Base-by-base conservation (phyloP, 495 filamentous ascomycete genomes). In the Astrothelium macrocarpum region DNA sequence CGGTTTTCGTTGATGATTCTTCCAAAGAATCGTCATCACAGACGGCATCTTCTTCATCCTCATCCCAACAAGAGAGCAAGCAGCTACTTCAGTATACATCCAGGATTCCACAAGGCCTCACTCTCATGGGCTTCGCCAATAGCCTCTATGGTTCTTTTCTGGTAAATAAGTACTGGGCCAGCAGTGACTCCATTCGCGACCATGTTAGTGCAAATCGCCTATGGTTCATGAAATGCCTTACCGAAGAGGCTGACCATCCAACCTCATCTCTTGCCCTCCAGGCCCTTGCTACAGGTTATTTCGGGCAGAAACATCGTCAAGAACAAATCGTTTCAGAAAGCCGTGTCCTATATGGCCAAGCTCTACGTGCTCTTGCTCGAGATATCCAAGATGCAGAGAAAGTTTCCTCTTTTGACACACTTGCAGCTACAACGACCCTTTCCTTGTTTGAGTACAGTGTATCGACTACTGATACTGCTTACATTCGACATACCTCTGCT, bases 401-500 rank as follows among this genome's bases (percentile, higher is more conserved):
- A 25, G 49, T 56, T 3, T 29, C 9, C 20, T 56, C 49, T 25
- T 56, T 56, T 29, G 49, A 56, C 29, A 56, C 49, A 12, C 16
- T 56, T 2, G 49, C 49, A 29, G 49, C 49, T 2, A 25, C 29
- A 20, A 29, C 49, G 49, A 56, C 23, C n/a, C 25, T 56, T 9
- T 56, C 49, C 29, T 25, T 56, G 23, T 56, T 56, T 20, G 49
- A 56, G 29, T 56, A 56, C 25, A 28, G 49, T 16, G 25, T 25
- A 3, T 10, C 9, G 9, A 56, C 49, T 26, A 56, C 49, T 29
- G 5, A 4, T 2, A 56, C 49, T 16, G 49, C 49, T 9, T 29
- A 56, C 25, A 56, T 56, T 29, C 49, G 49, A 29, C 49, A 56
- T 16, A 56, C 49, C 25, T 56, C 49, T 56, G 49, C 49, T 7